Percentiles rank a stretch among this genome's conserved stretches.
phyloP scores from a whole-genome alignment of 2,329 filamentous ascomycete genomes.

The Xylariaceae sp. region DNA sequence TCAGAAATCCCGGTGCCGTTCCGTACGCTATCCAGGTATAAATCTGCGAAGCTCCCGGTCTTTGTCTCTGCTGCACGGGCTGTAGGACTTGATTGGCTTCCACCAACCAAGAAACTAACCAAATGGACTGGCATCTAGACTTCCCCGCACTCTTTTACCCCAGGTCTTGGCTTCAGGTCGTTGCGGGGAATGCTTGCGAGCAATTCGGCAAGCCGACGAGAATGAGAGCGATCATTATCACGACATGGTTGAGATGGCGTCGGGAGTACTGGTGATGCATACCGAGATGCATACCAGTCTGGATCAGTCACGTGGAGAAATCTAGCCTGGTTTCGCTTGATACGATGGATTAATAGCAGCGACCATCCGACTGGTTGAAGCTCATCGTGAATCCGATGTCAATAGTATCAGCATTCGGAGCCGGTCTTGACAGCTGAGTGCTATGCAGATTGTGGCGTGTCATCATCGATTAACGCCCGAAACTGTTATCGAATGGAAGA shows the following conservation, averaged over 20 bases:
- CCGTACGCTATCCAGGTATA: too few species aligned
- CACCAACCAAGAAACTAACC: neutral
- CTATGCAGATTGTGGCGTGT: too few species aligned
- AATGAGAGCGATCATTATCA: neutral
- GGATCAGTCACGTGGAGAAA: neutral
- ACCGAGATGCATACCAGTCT: neutral
- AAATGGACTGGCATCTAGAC: neutral
- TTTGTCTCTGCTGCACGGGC: neutral
- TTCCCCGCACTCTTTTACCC: constrained; percentile 11
- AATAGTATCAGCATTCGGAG: neutral
- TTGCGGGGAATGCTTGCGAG: constrained; percentile 6
- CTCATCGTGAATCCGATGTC: neutral
- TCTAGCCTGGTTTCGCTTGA: neutral
- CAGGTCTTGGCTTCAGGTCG: neutral
- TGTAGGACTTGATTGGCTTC: constrained; percentile 1
- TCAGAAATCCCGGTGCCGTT: too few species aligned
- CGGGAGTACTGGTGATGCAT: neutral
- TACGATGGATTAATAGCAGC: neutral
- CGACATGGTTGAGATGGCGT: neutral
- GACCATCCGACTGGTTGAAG: neutral
- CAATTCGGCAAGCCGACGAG: neutral
- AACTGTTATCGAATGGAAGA: too few species aligned
- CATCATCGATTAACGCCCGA: too few species aligned
- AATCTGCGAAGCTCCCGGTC: too few species aligned
- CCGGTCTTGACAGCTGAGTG: neutral